Evolutionary conservation across 768 basidiomycete species (phyloP).

Genomic region (Pisolithus microcarpus): DNA sequence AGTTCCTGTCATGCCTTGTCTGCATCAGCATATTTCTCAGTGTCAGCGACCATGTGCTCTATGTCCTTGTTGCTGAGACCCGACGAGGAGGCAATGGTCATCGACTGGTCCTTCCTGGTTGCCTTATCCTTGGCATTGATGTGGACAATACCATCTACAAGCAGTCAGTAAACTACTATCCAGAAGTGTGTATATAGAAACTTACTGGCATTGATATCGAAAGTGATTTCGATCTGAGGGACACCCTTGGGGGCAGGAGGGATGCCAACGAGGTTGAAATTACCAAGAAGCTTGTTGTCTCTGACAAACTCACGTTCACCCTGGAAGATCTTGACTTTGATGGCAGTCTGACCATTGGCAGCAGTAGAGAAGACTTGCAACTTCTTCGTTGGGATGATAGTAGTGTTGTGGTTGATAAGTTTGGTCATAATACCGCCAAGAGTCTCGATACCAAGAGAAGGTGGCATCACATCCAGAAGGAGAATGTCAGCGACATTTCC

Average conservation of each 20-base stretch:
- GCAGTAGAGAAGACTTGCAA: constrained; percentile 86
- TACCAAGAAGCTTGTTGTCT: constrained; percentile 97
- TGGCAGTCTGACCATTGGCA: constrained; percentile 88
- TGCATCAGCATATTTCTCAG: constrained; percentile 87
- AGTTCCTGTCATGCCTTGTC: constrained; percentile 83
- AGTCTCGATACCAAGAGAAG: constrained; percentile 99
- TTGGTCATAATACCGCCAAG: constrained; percentile 98
- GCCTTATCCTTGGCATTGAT: constrained; percentile 95
- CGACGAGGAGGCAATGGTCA: constrained; percentile 97
- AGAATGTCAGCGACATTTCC: constrained; percentile 93
- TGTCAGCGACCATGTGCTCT: constrained; percentile 91
- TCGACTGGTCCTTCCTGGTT: constrained; percentile 83
- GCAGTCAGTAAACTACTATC: constrained; percentile 2
- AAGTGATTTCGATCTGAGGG: constrained; percentile 94
- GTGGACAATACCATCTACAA: constrained; percentile 87
- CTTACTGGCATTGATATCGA: constrained; percentile 87
- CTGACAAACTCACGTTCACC: constrained; percentile 95
- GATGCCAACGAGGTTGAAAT: constrained; percentile 88
- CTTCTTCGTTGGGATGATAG: constrained; percentile 97
- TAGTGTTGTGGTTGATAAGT: constrained; percentile 94
- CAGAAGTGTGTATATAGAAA: neutral
- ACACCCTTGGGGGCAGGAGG: constrained; percentile 95
- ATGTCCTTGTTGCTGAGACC: constrained; percentile 96
- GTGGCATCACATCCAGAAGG: constrained; percentile 91
- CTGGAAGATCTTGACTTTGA: constrained; percentile 95